Evolutionary conservation across 495 filamentous ascomycete species (phyloP).

Genomic region (Talaromyces ruber): DNA sequence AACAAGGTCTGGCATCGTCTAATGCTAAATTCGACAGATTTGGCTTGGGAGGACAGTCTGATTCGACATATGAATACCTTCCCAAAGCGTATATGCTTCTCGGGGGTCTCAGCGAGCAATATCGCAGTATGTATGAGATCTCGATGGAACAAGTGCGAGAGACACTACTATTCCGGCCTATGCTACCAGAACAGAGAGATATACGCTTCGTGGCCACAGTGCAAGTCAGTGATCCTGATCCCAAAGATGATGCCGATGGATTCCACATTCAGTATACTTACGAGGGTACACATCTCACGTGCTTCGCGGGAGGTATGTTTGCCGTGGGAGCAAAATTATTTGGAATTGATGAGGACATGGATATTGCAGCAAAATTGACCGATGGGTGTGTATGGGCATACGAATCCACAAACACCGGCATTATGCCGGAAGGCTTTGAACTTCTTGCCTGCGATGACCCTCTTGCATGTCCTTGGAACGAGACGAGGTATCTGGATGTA

Average conservation of each 20-base stretch:
- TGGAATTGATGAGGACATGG: constrained; percentile 64
- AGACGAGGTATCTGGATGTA: constrained; percentile 51
- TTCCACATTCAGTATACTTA: constrained; percentile 34
- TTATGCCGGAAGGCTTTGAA: constrained; percentile 78
- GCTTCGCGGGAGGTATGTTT: constrained; percentile 92
- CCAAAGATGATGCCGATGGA: constrained; percentile 13
- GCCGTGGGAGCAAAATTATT: constrained; percentile 86
- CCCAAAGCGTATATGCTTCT: constrained; percentile 72
- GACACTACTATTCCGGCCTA: constrained; percentile 75
- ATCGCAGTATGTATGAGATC: constrained; percentile 70
- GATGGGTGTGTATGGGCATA: constrained; percentile 97
- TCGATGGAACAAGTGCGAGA: constrained; percentile 62
- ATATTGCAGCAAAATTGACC: constrained; percentile 72
- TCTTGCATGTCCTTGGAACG: constrained; percentile 66
- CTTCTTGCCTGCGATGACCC: constrained; percentile 59
- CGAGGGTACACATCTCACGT: constrained; percentile 72
- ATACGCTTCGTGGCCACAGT: constrained; percentile 65
- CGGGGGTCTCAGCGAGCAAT: constrained; percentile 74
- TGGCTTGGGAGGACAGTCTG: constrained; percentile 73
- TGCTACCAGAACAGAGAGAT: constrained; percentile 65
- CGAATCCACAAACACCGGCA: constrained; percentile 66
- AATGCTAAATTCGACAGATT: constrained; percentile 34
- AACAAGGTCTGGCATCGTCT: constrained; percentile 40
- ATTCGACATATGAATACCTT: constrained; percentile 93
- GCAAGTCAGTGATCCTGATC: constrained; percentile 23